Base-by-base conservation (phyloP, 2,329 filamentous ascomycete genomes). In the Calonectria fujianensis region DNA sequence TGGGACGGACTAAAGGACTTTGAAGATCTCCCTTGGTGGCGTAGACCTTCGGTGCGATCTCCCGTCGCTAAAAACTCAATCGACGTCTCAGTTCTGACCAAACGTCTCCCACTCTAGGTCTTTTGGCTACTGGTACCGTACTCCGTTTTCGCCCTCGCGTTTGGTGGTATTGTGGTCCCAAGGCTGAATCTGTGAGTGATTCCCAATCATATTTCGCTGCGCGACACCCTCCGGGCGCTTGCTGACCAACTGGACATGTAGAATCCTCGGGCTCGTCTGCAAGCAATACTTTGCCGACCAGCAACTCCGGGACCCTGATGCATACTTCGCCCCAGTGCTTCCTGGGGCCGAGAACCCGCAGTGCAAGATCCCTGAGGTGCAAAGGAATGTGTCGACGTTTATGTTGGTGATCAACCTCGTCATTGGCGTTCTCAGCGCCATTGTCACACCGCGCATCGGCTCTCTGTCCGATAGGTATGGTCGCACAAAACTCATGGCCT, bases 391-490 rank as follows among this genome's bases (percentile, higher is more conserved):
- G 2, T 93, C 96, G 0, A 91, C 91, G 61, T 98, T 98, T 83
- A 93, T 93, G 67, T 89, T 98, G 1, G 92, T 94, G 80, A 89
- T 94, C 77, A 95, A 91, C 78, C 87, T 98, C 31, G 90, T 94
- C 61, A 91, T 92, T 4, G 97, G 97, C 0, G 86, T 94, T 1
- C 86, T 98, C 13, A 95, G 95, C 74, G 96, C 96, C 10, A 87
- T 98, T 67, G 93, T 93, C 20, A 94, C 94, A 37, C 97, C 97
- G 0, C 95, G 94, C 79, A 87, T 98, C 4, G 97, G 97, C 0
- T 91, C 94, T 2, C 85, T 98, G 20, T 98, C 96, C 0, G 97
- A 99, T 86, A 91, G 95, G 29, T 94, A 95, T 83, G 97, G 97
- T 32, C 91, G 97, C 52, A 95, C 93, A 72, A 90, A 87, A 63